Evolutionary conservation across 78 protist genomes (phyloP), one percentile per base, ranked within the genome.

Genomic region (Paulinella micropora): DNA sequence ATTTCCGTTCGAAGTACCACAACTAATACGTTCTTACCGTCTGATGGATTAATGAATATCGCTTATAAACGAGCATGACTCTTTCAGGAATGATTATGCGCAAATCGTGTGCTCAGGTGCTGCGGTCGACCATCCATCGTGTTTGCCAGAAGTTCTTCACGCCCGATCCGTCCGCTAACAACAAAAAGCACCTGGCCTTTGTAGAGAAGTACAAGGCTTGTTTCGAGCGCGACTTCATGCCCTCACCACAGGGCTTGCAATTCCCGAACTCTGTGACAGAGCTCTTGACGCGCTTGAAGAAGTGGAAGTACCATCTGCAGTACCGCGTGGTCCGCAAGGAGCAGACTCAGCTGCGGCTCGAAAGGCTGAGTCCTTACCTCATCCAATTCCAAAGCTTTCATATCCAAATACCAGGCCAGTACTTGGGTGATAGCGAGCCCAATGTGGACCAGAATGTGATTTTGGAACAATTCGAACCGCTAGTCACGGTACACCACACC

Each of bases 331-430:
- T 77, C 40, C 81, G 29, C 2, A 31, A 36, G 37, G n/a, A 29
- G 37, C 69, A 29, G 34, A 3, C 31, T 23, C 79, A 4, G 32
- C 36, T 32, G 29, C 40, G 31, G 79, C 90, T 37, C 85, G 34
- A 39, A 1, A 0, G 36, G 73, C 73, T 1, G 37, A 34, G 29
- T 38, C 3, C 82, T 69, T 37, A 32, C 23, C 81, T 34, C 34
- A 4, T 32, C 1, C n/a, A 0, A 28, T 3, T 32, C 67, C 85
- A 73, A 23, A 79, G 38, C 51, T 82, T 40, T 23, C 73, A 41
- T 34, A 35, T 90, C 37, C 90, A 90, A 73, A 39, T 90, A 32
- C 92, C 90, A 0, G 90, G 90, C 4, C 92, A 90, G 85, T 87
- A 87, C 73, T 79, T 34, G 23, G 34, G 0, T 31, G 64, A 2